Evolutionary conservation across 192 early-diverging fungal genomes (phyloP).

Genomic region (Bifiguratus adelaidae): DNA sequence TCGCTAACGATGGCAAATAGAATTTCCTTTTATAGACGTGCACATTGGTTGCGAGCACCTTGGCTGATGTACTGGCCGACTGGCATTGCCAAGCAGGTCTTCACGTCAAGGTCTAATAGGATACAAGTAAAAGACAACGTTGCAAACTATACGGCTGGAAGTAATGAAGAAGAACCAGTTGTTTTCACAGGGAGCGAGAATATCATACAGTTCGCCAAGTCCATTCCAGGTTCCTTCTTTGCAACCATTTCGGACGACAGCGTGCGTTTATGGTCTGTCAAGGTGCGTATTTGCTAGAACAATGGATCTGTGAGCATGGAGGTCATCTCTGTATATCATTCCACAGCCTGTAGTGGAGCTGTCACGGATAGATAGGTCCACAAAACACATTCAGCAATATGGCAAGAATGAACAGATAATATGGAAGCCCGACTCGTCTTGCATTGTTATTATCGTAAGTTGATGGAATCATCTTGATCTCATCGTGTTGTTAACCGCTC

Average conservation of each 20-base stretch:
- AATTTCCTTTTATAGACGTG: too few species aligned
- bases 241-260: slow-evolving; percentile 46
- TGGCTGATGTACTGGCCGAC: too few species aligned
- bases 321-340: background rate
- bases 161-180: too few species aligned
- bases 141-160: too few species aligned
- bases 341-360: slow-evolving; percentile 56
- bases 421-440: slow-evolving; percentile 61
- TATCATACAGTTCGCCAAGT: too few species aligned
- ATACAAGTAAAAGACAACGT: too few species aligned
- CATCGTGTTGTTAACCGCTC: background rate
- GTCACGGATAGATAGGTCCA: slow-evolving; percentile 47
- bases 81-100: too few species aligned
- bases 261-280: slow-evolving; percentile 51
- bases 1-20: slow-evolving; percentile 12
- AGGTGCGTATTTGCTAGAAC: slow-evolving; percentile 26
- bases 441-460: slow-evolving; percentile 56
- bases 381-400: slow-evolving; percentile 56
- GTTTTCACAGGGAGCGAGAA: too few species aligned
- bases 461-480: background rate
- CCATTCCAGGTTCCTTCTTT: slow-evolving; percentile 42
- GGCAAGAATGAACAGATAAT: slow-evolving; percentile 59
- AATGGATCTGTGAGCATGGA: background rate
- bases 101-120: too few species aligned
- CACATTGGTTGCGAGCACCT: too few species aligned